Conservation (phyloP, 192 early-diverging fungal species). For the Backusella tarrabulga region DNA sequence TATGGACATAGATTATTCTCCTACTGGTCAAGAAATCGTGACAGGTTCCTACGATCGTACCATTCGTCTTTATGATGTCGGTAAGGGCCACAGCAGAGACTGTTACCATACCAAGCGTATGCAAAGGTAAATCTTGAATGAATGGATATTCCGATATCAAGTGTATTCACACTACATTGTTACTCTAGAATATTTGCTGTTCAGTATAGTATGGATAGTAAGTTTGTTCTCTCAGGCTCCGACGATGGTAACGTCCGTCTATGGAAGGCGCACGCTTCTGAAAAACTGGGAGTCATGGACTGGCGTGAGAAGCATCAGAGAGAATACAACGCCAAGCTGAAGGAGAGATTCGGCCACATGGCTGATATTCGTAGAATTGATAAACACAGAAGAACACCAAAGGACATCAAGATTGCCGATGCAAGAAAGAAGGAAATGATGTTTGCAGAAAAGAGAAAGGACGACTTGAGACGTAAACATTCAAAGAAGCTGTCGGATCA, state of each 20-base stretch:
- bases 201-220: constrained; percentile 91
- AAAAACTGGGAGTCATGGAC: constrained; percentile 68
- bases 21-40: constrained; percentile 94
- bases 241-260: constrained; percentile 98
- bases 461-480: constrained; percentile 90
- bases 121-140: constrained; percentile 58
- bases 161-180: constrained; percentile 34
- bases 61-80: constrained; percentile 81
- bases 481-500: constrained; percentile 56
- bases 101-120: constrained; percentile 98
- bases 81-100: constrained; percentile 83
- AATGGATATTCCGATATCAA: too few relatives aligned
- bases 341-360: constrained; percentile 90
- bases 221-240: constrained; percentile 91
- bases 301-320: constrained; percentile 75
- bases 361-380: constrained; percentile 85
- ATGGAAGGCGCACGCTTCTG: constrained; percentile 94
- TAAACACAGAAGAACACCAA: constrained; percentile 86
- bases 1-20: constrained; percentile 96
- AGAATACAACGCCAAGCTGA: constrained; percentile 85
- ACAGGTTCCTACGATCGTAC: constrained; percentile 96
- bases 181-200: constrained; percentile 82
- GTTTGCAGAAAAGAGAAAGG: constrained; percentile 78
- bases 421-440: constrained; percentile 81
- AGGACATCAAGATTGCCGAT: constrained; percentile 77